These are phyloP conservation scores for Amphirosellinia nigrospora DNA, from an alignment of 495 filamentous ascomycete species.

Conservation along the genomic window DNA sequence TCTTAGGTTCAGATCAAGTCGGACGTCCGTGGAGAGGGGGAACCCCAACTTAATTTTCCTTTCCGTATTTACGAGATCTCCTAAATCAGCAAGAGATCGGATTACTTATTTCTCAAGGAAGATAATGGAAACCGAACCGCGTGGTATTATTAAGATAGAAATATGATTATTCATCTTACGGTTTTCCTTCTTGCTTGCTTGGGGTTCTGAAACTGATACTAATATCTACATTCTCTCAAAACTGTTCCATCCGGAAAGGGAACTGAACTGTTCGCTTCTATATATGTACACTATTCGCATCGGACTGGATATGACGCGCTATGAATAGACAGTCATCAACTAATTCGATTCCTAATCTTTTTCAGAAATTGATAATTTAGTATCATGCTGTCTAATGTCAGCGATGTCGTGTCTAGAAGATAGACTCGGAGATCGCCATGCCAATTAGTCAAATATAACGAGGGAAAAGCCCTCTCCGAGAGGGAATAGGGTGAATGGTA, in stretches of 20 bases:
- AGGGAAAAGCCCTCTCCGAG: background rate
- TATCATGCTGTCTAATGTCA: conserved; percentile 17
- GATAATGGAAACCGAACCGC: background rate
- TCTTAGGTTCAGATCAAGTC: background rate
- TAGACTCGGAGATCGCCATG: background rate
- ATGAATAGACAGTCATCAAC: background rate
- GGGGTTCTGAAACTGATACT: no score
- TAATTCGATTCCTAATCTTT: background rate
- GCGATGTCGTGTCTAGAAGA: background rate
- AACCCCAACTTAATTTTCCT: background rate
- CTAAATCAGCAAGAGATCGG: background rate
- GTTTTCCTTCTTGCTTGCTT: background rate
- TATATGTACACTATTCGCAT: conserved; percentile 2
- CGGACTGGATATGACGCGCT: background rate
- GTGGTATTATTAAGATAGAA: background rate
- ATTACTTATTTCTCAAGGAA: background rate
- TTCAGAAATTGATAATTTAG: background rate
- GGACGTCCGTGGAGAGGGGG: background rate
- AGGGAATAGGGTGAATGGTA: conserved; percentile 2
- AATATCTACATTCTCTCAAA: background rate
- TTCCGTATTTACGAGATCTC: background rate
- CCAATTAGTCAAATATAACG: background rate
- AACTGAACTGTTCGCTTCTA: background rate
- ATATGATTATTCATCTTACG: background rate
- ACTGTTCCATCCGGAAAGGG: background rate